Evolutionary conservation across 139 green algal genomes (phyloP), one percentile per base, ranked within the genome.

Genomic region (Zygnema circumcarinatum): DNA sequence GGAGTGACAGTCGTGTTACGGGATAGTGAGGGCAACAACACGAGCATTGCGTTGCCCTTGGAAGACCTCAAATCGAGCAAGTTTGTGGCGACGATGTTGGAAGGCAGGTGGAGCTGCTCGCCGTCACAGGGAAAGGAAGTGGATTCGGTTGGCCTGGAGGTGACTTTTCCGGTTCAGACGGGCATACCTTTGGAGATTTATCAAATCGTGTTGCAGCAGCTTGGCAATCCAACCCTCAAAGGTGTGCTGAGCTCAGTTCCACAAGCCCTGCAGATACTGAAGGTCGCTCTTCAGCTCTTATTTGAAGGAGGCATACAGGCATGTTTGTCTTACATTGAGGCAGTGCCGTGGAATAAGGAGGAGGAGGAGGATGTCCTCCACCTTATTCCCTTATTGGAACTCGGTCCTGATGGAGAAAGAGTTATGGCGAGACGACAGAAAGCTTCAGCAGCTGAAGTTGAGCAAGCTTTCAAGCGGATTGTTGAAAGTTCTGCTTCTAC

Each of bases 271-370:
- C 39, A 76, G 1, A 85, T 85, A 25, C 79, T 85, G 29, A 31
- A 87, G 36, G 81, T 87, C 11, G 20, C 81, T 25, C 62, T 69
- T 32, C 62, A 87, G 32, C 81, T 87, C 32, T 69, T 40, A 33
- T 87, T 84, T 41, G 81, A 87, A 32, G 81, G 76, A 21, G 67
- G 81, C 39, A 81, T 87, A 33, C 53, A 52, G 31, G 53, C 81
- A 2, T 85, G 81, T 69, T 33, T 87, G 67, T 69, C 35, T 2
- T 87, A 87, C 68, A 67, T 87, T 33, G 81, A 87, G 62, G 81
- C 81, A 25, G 81, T 87, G 1, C 81, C 81, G 36, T 87, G 81
- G 81, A 81, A 35, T 36, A 53, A 47, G 1, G 81, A 87, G 21
- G 81, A 87, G 62, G 81, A 87, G 62, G 42, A 52, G 20, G 68